Percentiles rank a stretch among this genome's conserved stretches.
These are phyloP conservation scores for Xenoacremonium recifei DNA, from an alignment of 2,329 filamentous ascomycete genomes.

Conservation along the genomic window DNA sequence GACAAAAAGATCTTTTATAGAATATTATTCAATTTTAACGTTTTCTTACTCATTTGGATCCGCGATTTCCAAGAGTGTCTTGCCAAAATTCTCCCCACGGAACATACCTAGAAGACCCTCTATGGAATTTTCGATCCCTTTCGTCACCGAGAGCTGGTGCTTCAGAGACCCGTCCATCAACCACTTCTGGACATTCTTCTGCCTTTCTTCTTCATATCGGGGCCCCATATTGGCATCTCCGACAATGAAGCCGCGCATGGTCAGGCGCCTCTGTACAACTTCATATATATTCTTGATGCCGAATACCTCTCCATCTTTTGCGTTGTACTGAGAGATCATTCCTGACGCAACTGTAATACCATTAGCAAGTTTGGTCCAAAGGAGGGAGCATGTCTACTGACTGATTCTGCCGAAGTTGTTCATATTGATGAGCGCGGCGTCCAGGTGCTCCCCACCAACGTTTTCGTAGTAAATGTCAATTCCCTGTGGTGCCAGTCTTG, in stretches of 20 bases:
- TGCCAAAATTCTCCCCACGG: slow-evolving; percentile 79
- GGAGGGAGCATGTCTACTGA: no score
- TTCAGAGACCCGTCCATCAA: slow-evolving; percentile 74
- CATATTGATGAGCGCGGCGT: slow-evolving; percentile 37
- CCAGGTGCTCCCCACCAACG: slow-evolving; percentile 52
- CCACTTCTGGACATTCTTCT: slow-evolving; percentile 74
- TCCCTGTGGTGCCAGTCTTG: slow-evolving; percentile 70
- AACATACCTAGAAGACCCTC: slow-evolving; percentile 75
- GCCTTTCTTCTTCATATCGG: slow-evolving; percentile 67
- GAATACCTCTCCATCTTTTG: slow-evolving; percentile 55
- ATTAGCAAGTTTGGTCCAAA: no score
- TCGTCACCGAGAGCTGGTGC: slow-evolving; percentile 64
- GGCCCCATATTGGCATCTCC: slow-evolving; percentile 62
- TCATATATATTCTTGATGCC: slow-evolving; percentile 65
- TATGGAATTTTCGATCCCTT: slow-evolving; percentile 76
- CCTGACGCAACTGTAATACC: no score
- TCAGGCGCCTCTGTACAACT: slow-evolving; percentile 67
- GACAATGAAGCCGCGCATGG: slow-evolving; percentile 76
- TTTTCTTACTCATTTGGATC: not conserved
- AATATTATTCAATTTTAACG: no score
- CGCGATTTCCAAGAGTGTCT: slow-evolving; percentile 70
- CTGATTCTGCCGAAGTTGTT: not conserved
- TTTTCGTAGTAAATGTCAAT: slow-evolving; percentile 67
- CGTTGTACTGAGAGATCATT: slow-evolving; percentile 79
- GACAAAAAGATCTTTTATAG: no score